Conservation (phyloP, 805 yeast genomes). For the Helenozyma rhizophorensis region DNA sequence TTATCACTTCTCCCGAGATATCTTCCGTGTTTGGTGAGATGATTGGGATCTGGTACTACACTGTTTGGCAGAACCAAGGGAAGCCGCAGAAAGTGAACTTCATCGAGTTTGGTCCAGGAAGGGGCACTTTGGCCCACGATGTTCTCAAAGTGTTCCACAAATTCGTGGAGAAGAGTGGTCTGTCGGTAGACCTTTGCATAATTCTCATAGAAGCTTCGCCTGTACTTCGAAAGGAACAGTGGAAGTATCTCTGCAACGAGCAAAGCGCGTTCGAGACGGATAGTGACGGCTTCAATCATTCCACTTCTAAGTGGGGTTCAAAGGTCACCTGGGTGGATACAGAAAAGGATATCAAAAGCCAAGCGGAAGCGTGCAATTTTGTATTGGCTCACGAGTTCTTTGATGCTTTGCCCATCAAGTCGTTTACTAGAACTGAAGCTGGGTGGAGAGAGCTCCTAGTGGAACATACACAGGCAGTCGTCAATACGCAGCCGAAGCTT, state of each 20-base stretch:
- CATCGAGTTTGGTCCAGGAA: slow-evolving; percentile 83
- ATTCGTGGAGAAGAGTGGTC: slow-evolving; percentile 24
- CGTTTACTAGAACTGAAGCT: slow-evolving; percentile 53
- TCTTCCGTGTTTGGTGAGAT: slow-evolving; percentile 85
- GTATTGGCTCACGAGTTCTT: slow-evolving; percentile 82
- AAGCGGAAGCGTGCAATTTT: slow-evolving; percentile 45
- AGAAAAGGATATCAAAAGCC: slow-evolving; percentile 40
- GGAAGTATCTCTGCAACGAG: slow-evolving; percentile 42
- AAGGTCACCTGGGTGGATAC: slow-evolving; percentile 58
- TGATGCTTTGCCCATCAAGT: slow-evolving; percentile 78
- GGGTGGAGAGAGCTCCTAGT: slow-evolving; percentile 83
- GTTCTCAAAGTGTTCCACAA: slow-evolving; percentile 45
- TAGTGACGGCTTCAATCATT: slow-evolving; percentile 30
- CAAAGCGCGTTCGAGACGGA: slow-evolving; percentile 13
- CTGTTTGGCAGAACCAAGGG: slow-evolving; percentile 55
- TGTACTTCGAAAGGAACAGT: slow-evolving; percentile 56
- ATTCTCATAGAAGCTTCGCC: slow-evolving; percentile 70
- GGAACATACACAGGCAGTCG: slow-evolving; percentile 44
- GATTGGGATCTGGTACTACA: slow-evolving; percentile 68
- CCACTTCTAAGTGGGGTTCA: slow-evolving; percentile 49
- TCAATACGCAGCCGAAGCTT: slow-evolving; percentile 28
- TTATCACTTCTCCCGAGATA: slow-evolving; percentile 82
- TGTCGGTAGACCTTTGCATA: slow-evolving; percentile 34
- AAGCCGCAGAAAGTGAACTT: slow-evolving; percentile 48
- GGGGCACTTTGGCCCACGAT: slow-evolving; percentile 75